Evolutionary conservation across 768 basidiomycete genomes (phyloP).

Genomic region (Lyophyllum decastes): DNA sequence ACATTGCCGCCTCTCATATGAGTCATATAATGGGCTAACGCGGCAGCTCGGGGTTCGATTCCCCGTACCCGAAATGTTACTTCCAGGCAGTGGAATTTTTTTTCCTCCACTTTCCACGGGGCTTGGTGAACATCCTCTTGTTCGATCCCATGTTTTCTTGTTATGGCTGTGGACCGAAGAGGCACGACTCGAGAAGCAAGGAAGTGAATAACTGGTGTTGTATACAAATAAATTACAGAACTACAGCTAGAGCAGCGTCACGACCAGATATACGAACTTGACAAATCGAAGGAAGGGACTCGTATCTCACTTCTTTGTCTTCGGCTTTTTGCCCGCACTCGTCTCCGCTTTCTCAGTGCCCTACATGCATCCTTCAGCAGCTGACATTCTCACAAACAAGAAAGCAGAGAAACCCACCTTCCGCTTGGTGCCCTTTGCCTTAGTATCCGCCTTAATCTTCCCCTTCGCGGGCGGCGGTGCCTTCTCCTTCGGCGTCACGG

Average conservation of each 20-base stretch:
- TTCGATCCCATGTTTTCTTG: too few relatives aligned
- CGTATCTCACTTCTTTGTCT: slow-evolving; percentile 36
- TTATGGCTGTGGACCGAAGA: not conserved
- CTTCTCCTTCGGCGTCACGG: slow-evolving; percentile 63
- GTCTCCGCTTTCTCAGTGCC: slow-evolving; percentile 41
- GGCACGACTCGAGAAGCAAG: too few relatives aligned
- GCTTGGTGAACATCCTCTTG: too few relatives aligned
- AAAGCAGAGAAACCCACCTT: slow-evolving; percentile 35
- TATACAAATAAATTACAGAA: not conserved
- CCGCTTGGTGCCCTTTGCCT: slow-evolving; percentile 46
- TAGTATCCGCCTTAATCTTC: slow-evolving; percentile 39
- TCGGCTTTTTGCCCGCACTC: slow-evolving; percentile 40
- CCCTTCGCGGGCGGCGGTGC: slow-evolving; percentile 30
- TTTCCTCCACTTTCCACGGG: too few relatives aligned
- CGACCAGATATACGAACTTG: not conserved
- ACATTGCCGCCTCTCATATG: slow-evolving; percentile 55
- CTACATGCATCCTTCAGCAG: slow-evolving; percentile 20
- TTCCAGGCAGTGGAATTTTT: too few relatives aligned
- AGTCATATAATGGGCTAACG: slow-evolving; percentile 11
- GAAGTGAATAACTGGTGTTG: not conserved
- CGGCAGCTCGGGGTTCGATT: slow-evolving; percentile 62
- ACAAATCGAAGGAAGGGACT: not conserved
- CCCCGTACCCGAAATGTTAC: slow-evolving; percentile 36
- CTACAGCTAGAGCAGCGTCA: not conserved
- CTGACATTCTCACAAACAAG: not conserved